Percentiles rank a stretch among this genome's conserved stretches.
phyloP scores from a whole-genome alignment of 345 rosid genomes.

The Lepidium africanum region DNA sequence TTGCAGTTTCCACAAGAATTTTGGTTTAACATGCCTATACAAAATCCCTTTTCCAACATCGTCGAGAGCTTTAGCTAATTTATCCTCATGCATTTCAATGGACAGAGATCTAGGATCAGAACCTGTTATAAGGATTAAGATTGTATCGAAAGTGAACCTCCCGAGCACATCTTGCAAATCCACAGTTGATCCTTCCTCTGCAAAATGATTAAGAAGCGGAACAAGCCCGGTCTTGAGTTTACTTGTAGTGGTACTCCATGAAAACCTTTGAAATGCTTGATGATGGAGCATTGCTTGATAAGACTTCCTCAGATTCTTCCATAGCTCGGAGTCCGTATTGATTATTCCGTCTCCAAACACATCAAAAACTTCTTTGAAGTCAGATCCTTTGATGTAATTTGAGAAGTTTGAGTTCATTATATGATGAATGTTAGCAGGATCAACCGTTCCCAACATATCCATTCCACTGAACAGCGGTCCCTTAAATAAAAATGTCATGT shows the following conservation, averaged over 20 bases:
- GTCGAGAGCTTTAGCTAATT: neutral
- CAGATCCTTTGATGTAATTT: neutral
- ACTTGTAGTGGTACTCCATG: neutral
- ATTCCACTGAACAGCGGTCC: neutral
- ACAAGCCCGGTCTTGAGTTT: neutral
- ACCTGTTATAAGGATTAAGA: neutral
- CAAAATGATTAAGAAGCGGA: neutral
- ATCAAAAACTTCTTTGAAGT: neutral
- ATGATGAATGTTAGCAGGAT: neutral
- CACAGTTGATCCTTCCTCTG: neutral
- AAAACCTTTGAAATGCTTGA: neutral
- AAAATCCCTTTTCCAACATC: neutral
- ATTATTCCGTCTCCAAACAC: neutral
- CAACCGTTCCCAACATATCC: neutral
- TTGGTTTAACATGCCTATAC: neutral
- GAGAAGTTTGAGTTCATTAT: neutral
- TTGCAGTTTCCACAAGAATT: neutral
- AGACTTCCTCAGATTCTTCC: neutral
- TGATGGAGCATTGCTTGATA: neutral
- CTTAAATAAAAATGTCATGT: neutral
- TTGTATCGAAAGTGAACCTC: neutral
- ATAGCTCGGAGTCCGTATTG: neutral
- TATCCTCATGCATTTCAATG: neutral
- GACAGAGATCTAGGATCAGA: neutral
- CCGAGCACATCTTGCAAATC: neutral